A percentile compares a stretch with the other conserved stretches of the same genome.
Evolutionary conservation across 352 stramenopile genomes (phyloP).

Genomic region (Pythium folliculosum): DNA sequence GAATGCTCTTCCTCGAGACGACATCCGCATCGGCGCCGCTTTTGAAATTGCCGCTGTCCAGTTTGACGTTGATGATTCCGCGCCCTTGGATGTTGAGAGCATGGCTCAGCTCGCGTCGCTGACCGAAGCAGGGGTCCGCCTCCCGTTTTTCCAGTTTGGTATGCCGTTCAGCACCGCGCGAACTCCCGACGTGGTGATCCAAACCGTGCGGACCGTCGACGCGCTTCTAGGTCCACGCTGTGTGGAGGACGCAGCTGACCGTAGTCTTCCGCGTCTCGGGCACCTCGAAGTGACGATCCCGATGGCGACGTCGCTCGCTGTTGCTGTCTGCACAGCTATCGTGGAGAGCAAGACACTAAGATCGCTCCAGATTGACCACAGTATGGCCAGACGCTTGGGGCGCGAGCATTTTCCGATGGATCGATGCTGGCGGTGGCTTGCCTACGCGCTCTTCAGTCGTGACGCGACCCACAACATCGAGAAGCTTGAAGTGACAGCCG

Average conservation of each 20-base stretch:
- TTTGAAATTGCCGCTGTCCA: neutral
- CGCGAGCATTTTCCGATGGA: slow-evolving; percentile 13
- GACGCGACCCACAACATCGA: slow-evolving; percentile 6
- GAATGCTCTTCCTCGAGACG: neutral
- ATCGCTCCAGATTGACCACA: slow-evolving; percentile 2
- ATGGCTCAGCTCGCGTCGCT: slow-evolving; percentile 2
- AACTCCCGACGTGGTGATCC: neutral
- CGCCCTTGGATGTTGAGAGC: neutral
- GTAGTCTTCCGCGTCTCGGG: neutral
- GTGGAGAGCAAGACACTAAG: slow-evolving; percentile 8
- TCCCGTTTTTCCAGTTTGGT: slow-evolving; percentile 2
- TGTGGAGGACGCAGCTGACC: neutral
- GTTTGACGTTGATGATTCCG: neutral
- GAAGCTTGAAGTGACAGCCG: slow-evolving; percentile 9
- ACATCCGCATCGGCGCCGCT: too few species aligned
- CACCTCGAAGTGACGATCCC: slow-evolving; percentile 2
- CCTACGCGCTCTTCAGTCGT: slow-evolving; percentile 8
- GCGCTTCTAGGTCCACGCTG: neutral
- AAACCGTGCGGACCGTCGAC: neutral
- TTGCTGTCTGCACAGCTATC: slow-evolving; percentile 8
- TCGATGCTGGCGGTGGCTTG: slow-evolving; percentile 13
- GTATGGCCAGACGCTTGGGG: neutral
- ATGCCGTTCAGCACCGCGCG: slow-evolving; percentile 1
- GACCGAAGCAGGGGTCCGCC: neutral
- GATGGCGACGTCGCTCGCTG: neutral